Conservation (phyloP, 306 rosid genomes). For the Begonia loranthoides region DNA sequence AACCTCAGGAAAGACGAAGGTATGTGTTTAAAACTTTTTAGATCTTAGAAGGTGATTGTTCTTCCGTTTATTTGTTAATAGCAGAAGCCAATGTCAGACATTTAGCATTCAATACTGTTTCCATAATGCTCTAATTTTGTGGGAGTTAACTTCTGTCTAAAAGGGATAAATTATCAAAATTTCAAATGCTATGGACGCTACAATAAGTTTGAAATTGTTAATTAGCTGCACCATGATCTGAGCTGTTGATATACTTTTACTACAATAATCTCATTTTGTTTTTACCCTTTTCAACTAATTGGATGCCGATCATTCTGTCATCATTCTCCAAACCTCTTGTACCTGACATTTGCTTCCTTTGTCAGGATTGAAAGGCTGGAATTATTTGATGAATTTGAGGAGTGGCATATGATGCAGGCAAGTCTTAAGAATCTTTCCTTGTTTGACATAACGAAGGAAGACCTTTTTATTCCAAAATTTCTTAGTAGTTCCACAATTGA, state of each 20-base stretch:
- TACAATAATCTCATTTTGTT: too few relatives aligned
- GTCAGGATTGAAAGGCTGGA: conserved; percentile 90
- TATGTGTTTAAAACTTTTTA: conserved; percentile 11
- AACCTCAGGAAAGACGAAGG: conserved; percentile 89
- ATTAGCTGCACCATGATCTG: too few relatives aligned
- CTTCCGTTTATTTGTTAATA: background rate
- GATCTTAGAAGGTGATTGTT: background rate
- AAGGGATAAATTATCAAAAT: too few relatives aligned
- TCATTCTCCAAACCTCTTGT: conserved; percentile 21
- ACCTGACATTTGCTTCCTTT: conserved; percentile 14
- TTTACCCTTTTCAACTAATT: too few relatives aligned
- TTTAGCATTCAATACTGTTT: too few relatives aligned
- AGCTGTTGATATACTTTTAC: too few relatives aligned
- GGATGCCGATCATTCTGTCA: conserved; percentile 1
- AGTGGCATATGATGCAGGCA: conserved; percentile 99
- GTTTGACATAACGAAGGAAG: conserved; percentile 9
- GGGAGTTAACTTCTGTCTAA: background rate
- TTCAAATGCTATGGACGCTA: too few relatives aligned
- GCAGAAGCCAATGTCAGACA: too few relatives aligned
- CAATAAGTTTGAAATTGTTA: too few relatives aligned
- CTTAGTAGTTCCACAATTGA: too few relatives aligned
- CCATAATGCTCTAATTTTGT: too few relatives aligned
- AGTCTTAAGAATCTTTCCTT: conserved; percentile 19
- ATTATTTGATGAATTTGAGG: conserved; percentile 79
- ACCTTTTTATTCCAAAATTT: too few relatives aligned